Evolutionary conservation across 2,329 filamentous ascomycete species (phyloP).

Genomic region (Fusarium vanettenii): DNA sequence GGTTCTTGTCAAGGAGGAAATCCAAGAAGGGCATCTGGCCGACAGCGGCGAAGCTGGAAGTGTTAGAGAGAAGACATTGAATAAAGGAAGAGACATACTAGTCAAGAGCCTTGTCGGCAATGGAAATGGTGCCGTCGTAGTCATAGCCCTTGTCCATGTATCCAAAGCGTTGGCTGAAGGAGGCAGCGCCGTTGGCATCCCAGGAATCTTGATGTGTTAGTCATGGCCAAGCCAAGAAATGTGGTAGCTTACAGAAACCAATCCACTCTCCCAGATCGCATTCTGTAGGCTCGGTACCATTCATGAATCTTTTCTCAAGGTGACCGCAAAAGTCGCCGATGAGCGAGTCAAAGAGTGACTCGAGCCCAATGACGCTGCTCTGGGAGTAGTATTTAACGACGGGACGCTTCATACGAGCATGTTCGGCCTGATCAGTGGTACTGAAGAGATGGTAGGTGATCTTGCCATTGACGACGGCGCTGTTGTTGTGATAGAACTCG

Average conservation of each 20-base stretch:
- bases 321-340: conserved; percentile 39
- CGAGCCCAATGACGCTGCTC: conserved; percentile 32
- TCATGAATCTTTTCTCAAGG: conserved; percentile 30
- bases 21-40: conserved; percentile 47
- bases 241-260: conserved; percentile 17
- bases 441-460: conserved; percentile 42
- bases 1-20: conserved; percentile 45
- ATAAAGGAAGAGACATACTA: conserved; percentile 9
- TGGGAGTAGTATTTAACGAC: conserved; percentile 46
- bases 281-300: not conserved
- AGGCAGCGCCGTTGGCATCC: conserved; percentile 56
- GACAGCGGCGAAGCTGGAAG: conserved; percentile 44
- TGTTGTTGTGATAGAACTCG: conserved; percentile 41
- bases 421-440: conserved; percentile 33
- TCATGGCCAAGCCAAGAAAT: too few species aligned
- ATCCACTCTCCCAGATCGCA: conserved; percentile 31
- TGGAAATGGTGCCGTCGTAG: conserved; percentile 50
- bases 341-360: conserved; percentile 44
- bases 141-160: conserved; percentile 54
- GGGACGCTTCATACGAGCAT: conserved; percentile 38
- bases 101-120: conserved; percentile 41
- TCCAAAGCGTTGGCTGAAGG: conserved; percentile 55
- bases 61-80: not conserved
- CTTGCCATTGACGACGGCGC: conserved; percentile 38
- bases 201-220: conserved; percentile 42